Evolutionary conservation across 495 filamentous ascomycete genomes (phyloP).

Genomic region (Penicillium coprophilum): DNA sequence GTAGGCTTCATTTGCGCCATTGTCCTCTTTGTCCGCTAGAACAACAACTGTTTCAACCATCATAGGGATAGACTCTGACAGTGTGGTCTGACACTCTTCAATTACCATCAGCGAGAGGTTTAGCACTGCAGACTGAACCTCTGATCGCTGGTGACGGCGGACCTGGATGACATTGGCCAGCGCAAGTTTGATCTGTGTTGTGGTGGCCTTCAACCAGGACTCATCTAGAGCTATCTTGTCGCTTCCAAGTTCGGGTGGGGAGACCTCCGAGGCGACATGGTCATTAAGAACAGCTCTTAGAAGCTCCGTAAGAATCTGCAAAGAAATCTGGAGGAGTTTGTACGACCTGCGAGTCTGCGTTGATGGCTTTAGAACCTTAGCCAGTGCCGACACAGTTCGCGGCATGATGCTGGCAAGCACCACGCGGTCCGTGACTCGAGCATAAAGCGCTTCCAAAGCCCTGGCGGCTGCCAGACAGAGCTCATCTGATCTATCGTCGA

Average conservation of each 20-base stretch:
- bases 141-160: slow-evolving; percentile 67
- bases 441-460: slow-evolving; percentile 62
- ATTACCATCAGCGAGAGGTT: slow-evolving; percentile 70
- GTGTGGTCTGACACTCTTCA: slow-evolving; percentile 71
- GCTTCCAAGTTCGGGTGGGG: slow-evolving; percentile 30
- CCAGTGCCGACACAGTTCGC: slow-evolving; percentile 79
- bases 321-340: slow-evolving; percentile 59
- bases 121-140: slow-evolving; percentile 68
- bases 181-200: slow-evolving; percentile 80
- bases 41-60: slow-evolving; percentile 80
- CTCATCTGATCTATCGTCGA: slow-evolving; percentile 56
- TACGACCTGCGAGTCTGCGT: slow-evolving; percentile 62
- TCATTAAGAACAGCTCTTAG: slow-evolving; percentile 69
- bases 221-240: slow-evolving; percentile 43
- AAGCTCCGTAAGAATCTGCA: slow-evolving; percentile 59
- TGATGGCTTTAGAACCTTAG: slow-evolving; percentile 68
- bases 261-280: slow-evolving; percentile 22
- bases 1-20: slow-evolving; percentile 39
- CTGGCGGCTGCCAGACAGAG: slow-evolving; percentile 66
- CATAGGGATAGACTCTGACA: slow-evolving; percentile 66
- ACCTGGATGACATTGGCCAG: slow-evolving; percentile 74
- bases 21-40: slow-evolving; percentile 55
- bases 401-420: slow-evolving; percentile 82
- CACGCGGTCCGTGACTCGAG: slow-evolving; percentile 63
- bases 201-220: slow-evolving; percentile 81